Evolutionary conservation across 2,329 filamentous ascomycete species (phyloP).

Genomic region (Trichoderma polysporum): DNA sequence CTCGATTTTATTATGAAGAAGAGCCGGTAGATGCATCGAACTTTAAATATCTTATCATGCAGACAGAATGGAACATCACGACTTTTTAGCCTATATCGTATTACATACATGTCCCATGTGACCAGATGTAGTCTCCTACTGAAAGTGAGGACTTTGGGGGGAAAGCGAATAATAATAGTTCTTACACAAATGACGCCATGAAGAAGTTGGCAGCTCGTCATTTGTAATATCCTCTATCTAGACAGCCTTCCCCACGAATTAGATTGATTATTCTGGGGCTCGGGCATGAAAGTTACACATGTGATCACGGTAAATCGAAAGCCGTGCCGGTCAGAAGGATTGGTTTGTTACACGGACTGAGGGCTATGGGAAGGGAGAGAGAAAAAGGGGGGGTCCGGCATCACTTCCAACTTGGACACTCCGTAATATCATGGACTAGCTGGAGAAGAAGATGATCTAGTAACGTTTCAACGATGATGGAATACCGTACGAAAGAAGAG

Average conservation of each 20-base stretch:
- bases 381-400: not conserved
- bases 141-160: not conserved
- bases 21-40: not conserved
- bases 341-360: constrained; percentile 4
- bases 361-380: not conserved
- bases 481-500: not conserved
- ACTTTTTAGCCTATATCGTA: constrained; percentile 7
- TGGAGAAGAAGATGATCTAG: not conserved
- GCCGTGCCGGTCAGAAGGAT: not conserved
- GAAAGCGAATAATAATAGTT: not conserved
- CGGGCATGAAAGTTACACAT: not conserved
- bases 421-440: not conserved
- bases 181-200: constrained; percentile 5
- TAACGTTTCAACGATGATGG: not conserved
- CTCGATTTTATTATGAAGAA: not conserved
- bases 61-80: not conserved
- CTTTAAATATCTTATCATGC: not conserved
- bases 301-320: not conserved
- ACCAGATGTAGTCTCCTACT: not conserved
- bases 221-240: not conserved
- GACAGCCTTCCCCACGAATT: not conserved
- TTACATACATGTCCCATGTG: not conserved
- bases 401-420: not conserved
- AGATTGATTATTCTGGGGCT: not conserved
- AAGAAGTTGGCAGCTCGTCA: constrained; percentile 12